Conservation (phyloP, 495 filamentous ascomycete species). For the Acidomyces sp. region DNA sequence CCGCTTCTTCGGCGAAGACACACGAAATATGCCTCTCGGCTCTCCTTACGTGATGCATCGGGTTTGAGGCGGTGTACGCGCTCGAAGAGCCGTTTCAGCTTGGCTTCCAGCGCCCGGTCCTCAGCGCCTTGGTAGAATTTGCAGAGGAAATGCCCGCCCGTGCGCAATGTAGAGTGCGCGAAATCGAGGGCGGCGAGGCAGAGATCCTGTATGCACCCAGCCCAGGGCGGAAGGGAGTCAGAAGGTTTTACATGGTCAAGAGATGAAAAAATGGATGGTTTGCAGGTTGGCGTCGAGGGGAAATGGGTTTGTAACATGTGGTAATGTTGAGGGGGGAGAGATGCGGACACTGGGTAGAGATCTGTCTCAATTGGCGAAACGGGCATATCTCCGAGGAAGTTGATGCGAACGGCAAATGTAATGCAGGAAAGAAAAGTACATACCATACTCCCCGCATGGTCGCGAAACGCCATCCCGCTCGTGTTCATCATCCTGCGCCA, state of each 20-base stretch:
- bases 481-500: slow-evolving; percentile 99
- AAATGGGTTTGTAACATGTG: too few species aligned
- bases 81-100: slow-evolving; percentile 58
- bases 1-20: slow-evolving; percentile 47
- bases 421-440: too few species aligned
- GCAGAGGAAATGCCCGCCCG: slow-evolving; percentile 80
- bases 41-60: slow-evolving; percentile 82
- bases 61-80: slow-evolving; percentile 80
- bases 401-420: too few species aligned
- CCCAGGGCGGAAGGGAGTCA: too few species aligned
- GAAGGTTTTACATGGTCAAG: too few species aligned
- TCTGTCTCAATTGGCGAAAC: too few species aligned
- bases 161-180: slow-evolving; percentile 65
- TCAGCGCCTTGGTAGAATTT: slow-evolving; percentile 92
- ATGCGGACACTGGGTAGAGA: too few species aligned
- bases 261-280: too few species aligned
- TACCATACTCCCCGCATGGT: slow-evolving; percentile 95
- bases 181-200: slow-evolving; percentile 76
- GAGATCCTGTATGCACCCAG: slow-evolving; percentile 55
- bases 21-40: slow-evolving; percentile 77
- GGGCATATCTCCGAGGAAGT: too few species aligned
- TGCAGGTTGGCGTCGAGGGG: too few species aligned
- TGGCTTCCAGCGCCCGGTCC: slow-evolving; percentile 61
- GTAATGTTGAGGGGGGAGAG: too few species aligned
- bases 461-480: slow-evolving; percentile 68